Percentiles rank a stretch among this genome's conserved stretches.
Evolutionary conservation across 768 basidiomycete species (phyloP).

Genomic region (Cystoderma amianthinum): DNA sequence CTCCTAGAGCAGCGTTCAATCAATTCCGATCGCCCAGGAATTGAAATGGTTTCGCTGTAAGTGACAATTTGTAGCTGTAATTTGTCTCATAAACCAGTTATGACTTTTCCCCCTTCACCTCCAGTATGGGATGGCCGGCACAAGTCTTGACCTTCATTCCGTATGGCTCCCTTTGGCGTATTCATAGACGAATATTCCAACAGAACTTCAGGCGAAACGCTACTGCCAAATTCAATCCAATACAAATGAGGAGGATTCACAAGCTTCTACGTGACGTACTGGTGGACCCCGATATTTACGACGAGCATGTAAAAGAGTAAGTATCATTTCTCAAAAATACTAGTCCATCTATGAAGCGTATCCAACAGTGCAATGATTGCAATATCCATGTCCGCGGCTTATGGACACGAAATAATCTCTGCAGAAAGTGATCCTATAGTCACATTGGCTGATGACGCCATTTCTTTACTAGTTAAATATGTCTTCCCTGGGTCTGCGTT

Average conservation of each 20-base stretch:
- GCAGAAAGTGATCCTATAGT: slow-evolving; percentile 15
- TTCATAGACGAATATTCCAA: slow-evolving; percentile 3
- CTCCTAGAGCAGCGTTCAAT: slow-evolving; percentile 21
- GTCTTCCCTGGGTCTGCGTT: slow-evolving; percentile 13
- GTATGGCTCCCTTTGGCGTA: slow-evolving; percentile 1
- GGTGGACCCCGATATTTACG: background rate
- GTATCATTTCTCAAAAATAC: background rate
- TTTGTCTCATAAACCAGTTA: background rate
- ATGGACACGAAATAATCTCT: slow-evolving; percentile 21
- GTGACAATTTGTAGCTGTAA: background rate
- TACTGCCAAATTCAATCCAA: background rate
- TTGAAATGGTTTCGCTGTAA: slow-evolving; percentile 13
- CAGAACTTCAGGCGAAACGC: slow-evolving; percentile 1
- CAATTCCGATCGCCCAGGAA: slow-evolving; percentile 17
- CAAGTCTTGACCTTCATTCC: slow-evolving; percentile 9
- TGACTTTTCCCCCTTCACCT: background rate
- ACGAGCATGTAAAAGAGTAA: slow-evolving; percentile 1
- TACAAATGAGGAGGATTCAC: background rate
- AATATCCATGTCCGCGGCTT: slow-evolving; percentile 25
- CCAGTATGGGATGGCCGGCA: slow-evolving; percentile 2
- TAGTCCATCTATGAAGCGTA: background rate
- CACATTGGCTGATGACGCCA: slow-evolving; percentile 10
- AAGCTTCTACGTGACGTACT: background rate
- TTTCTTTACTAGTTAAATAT: slow-evolving; percentile 9
- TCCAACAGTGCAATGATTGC: slow-evolving; percentile 18